Conservation (phyloP, 2,329 filamentous ascomycete species). For the Verticillium klebahnii region DNA sequence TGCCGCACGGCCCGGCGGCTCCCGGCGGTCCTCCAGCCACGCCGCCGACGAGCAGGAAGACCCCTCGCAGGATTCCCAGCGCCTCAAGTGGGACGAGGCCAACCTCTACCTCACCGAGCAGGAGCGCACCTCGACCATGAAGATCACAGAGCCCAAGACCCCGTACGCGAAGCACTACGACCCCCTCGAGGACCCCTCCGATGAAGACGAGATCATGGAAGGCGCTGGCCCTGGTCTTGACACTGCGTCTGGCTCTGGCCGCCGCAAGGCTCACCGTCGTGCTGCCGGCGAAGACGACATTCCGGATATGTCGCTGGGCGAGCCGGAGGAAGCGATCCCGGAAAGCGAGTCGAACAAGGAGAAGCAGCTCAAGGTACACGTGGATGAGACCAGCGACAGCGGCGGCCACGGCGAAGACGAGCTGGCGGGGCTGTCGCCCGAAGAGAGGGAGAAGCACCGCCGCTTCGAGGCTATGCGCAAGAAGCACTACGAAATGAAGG, state of each 20-base stretch:
- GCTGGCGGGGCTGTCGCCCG: conserved; percentile 50
- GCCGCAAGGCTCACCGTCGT: conserved; percentile 15
- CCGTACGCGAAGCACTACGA: conserved; percentile 93
- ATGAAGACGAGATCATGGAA: conserved; percentile 64
- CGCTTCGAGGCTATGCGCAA: conserved; percentile 89
- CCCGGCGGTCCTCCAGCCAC: conserved; percentile 65
- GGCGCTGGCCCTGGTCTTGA: conserved; percentile 59
- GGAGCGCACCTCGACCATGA: conserved; percentile 94
- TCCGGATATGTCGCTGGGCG: conserved; percentile 84
- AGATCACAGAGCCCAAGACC: conserved; percentile 98
- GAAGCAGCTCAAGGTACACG: conserved; percentile 54
- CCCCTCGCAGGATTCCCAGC: conserved; percentile 52
- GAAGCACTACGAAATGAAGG: conserved; percentile 98
- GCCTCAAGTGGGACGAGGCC: conserved; percentile 97
- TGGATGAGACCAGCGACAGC: conserved; percentile 54
- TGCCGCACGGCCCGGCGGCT: conserved; percentile 55
- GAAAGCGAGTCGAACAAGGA: conserved; percentile 33
- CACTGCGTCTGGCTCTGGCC: conserved; percentile 12
- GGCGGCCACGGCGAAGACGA: conserved; percentile 56
- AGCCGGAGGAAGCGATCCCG: conserved; percentile 73
- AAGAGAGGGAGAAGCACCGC: conserved; percentile 86
- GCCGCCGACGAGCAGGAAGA: conserved; percentile 42
- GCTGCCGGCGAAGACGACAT: conserved; percentile 62
- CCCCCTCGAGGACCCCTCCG: conserved; percentile 79
- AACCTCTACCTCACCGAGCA: conserved; percentile 97